These are phyloP conservation scores for Mucor lusitanicus DNA, from an alignment of 371 early-diverging fungal species.

Conservation along the genomic window DNA sequence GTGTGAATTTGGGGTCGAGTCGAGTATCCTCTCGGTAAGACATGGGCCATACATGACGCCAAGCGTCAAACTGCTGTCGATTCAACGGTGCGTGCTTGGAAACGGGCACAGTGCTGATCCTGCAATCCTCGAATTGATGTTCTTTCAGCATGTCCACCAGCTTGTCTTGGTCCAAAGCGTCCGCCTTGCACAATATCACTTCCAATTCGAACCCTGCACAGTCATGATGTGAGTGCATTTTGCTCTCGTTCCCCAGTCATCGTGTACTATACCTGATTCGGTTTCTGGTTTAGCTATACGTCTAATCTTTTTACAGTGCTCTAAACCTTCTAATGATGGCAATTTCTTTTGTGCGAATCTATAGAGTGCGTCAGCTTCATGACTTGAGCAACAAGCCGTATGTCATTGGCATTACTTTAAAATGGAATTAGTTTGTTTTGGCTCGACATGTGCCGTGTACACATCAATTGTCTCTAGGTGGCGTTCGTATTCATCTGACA, in stretches of 20 bases:
- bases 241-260: neutral
- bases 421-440: conserved; percentile 36
- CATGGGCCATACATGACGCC: conserved; percentile 64
- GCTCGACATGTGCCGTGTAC: conserved; percentile 45
- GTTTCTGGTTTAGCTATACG: conserved; percentile 13
- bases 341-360: conserved; percentile 49
- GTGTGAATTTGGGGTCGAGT: conserved; percentile 50
- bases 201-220: conserved; percentile 7
- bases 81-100: conserved; percentile 56
- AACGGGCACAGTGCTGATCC: conserved; percentile 33
- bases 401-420: conserved; percentile 37
- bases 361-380: neutral
- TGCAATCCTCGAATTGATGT: conserved; percentile 13
- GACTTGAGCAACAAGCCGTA: neutral
- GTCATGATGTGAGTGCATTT: neutral
- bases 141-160: conserved; percentile 16
- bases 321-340: conserved; percentile 36
- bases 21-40: conserved; percentile 61
- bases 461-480: conserved; percentile 38
- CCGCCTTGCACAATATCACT: conserved; percentile 1
- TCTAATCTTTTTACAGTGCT: conserved; percentile 52
- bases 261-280: neutral
- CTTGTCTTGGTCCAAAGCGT: neutral
- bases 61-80: conserved; percentile 57
- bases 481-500: conserved; percentile 42